Base-by-base conservation (phyloP, 139 green algal genomes). In the Dunaliella sp. region DNA sequence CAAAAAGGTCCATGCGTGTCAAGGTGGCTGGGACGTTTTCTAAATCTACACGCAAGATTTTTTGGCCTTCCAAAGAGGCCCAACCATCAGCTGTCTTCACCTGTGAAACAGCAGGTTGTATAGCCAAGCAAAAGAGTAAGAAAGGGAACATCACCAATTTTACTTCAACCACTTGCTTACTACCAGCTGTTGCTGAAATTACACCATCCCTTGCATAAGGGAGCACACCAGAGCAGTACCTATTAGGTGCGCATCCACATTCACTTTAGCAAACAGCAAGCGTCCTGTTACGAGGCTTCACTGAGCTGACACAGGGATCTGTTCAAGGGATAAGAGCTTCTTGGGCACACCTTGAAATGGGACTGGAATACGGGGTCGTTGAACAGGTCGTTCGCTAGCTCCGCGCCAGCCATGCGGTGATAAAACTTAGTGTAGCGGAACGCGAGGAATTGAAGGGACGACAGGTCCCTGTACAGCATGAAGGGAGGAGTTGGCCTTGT, bases 401-500 rank as follows among this genome's bases (percentile, higher is more conserved):
- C 90, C 77, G 48, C 0, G 34, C 88, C 84, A 85, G 86, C 57
- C 84, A 94, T 87, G 38, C 92, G 92, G 80, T 93, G 90, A 72
- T 93, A 94, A 35, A 89, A 85, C 38, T 93, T 94, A 2, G 79
- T 90, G 84, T 93, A 94, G 26, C 85, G 86, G 37, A 94, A 92
- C 1, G 82, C 59, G 7, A 88, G 73, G 75, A 85, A 86, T 25
- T 84, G 76, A 38, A 84, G 74, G 38, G 33, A 75, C 22, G 37
- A 37, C 58, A 93, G 88, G 83, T 90, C 89, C 89, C 90, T 93
- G 89, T 30, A 76, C 30, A n/a, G 21, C 21, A 26, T 30, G 26
- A 85, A 26, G 36, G 36, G 30, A 59, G 38, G 37, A 32, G 26
- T 37, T 85, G 81, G 30, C 28, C 36, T 81, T 59, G 34, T 1